Base-by-base conservation (phyloP, 2,329 filamentous ascomycete species). In the Calonectria pteridis region DNA sequence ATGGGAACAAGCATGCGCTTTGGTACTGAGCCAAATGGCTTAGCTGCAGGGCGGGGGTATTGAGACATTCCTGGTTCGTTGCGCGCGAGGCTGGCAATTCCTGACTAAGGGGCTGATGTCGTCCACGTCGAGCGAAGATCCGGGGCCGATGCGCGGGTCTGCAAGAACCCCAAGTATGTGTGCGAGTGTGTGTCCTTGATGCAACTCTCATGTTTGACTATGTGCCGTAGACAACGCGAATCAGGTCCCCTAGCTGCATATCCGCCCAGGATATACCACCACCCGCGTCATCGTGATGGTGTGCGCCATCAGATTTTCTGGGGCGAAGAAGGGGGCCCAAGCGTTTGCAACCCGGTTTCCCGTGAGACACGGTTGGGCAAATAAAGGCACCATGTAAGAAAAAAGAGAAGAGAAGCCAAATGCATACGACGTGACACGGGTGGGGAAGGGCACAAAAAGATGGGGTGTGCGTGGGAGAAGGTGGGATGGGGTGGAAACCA, bases 21-120 rank as follows among this genome's bases (percentile, higher is more conserved):
- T 66, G 63, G 63, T 11, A 26, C 26, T 23, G 33, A 53, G 64
- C 59, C 59, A 63, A 63, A 46, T 31, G n/a, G 50, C 35, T 13
- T 58, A 55, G 65, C 65, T 64, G 69, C 69, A 71, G 69, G 50
- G 40, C 62, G n/a, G 40, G 40, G 49, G 49, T 16, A 62, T 11
- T 62, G 33, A 40, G 35, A 62, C 55, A 62, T 40, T 62, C 55
- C 55, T 67, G 59, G 28, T 67, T 53, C 49, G 28, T 77, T 76
- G 78, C 67, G 51, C 72, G 76, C 67, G 46, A 69, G 67, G 67
- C 65, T 46, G 58, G 55, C 59, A 76, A 76, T 71, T 65, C 72
- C 72, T 77, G 77, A 78, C 77, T 77, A 78, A 78, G 49, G 53
- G 50, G 68, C 75, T 76, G 65, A 55, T 64, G 59, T 13, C 55